These are phyloP conservation scores for Venturia nashicola DNA, from an alignment of 2,329 filamentous ascomycete species.

Conservation along the genomic window DNA sequence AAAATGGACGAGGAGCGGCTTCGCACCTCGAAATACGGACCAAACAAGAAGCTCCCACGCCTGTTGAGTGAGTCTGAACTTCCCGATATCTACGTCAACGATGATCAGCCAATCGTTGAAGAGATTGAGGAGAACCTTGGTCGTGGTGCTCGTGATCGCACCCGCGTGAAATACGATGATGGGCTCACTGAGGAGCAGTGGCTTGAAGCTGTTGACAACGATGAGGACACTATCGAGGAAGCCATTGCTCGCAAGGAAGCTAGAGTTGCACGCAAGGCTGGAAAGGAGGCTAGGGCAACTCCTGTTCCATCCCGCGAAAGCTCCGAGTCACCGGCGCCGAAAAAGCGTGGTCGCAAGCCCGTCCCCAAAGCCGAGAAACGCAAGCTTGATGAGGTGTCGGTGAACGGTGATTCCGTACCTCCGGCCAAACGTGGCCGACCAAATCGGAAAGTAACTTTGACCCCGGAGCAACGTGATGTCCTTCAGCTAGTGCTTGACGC, in stretches of 20 bases:
- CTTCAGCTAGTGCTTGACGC: constrained; percentile 68
- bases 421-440: constrained; percentile 64
- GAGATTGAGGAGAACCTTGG: constrained; percentile 68
- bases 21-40: constrained; percentile 59
- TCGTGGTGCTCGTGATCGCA: constrained; percentile 88
- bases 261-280: constrained; percentile 65
- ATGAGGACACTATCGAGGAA: constrained; percentile 87
- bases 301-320: constrained; percentile 69
- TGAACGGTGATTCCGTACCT: constrained; percentile 56
- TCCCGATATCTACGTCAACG: constrained; percentile 84
- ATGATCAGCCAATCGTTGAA: constrained; percentile 69
- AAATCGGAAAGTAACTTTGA: constrained; percentile 52
- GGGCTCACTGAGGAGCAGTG: constrained; percentile 97
- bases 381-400: constrained; percentile 60
- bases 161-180: constrained; percentile 89
- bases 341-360: constrained; percentile 74
- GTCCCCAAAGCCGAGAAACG: constrained; percentile 67
- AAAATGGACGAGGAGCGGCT: constrained; percentile 66
- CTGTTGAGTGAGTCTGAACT: constrained; percentile 80
- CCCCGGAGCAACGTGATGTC: constrained; percentile 56
- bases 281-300: constrained; percentile 52
- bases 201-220: constrained; percentile 94
- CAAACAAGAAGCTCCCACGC: constrained; percentile 56
- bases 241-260: constrained; percentile 84
- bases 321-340: constrained; percentile 65